Base-by-base conservation (phyloP, 169 alveolate species). In the Perkinsus olseni region DNA sequence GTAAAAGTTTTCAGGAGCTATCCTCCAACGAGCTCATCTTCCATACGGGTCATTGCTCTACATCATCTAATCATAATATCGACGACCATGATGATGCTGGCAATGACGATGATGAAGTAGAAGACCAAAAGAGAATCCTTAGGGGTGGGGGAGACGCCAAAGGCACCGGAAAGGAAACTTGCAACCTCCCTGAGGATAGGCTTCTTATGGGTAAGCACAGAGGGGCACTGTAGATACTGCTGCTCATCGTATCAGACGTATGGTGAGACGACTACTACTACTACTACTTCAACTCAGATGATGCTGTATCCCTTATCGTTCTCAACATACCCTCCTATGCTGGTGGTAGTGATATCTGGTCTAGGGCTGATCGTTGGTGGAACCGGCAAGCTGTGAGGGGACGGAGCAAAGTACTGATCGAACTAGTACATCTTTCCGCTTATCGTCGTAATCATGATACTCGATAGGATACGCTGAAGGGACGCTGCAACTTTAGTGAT, bases 291-390 rank as follows among this genome's bases (percentile, higher is more conserved):
- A 45, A 10, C 17, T 45, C 17, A 45, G 62, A 45, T 45, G 62
- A 45, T 45, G 62, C 96, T 36, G 96, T 95, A 8, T 94, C 97
- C 11, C 91, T 96, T 74, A 93, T 95, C 20, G 93, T 93, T 38
- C 39, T 94, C 36, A 96, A 96, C 62, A 95, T 96, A 37, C 97
- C 97, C 0, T 94, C 96, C n/a, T 95, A 95, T 93, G 95, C 96
- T 10, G 96, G 95, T 39, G 97, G 97, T n/a, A 92, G 92, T 82
- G 97, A 96, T 38, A 95, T 95, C 28, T 96, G 97, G 97, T 93
- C 95, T 91, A 94, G 92, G 28, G 93, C 95, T 17, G 91, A 37
- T 74, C 38, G 17, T 38, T 74, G 91, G 48, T 94, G 62, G 62
- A 45, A 45, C 17, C 6, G 62, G 17, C 24, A 10, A 45, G 6